Evolutionary conservation across 345 rosid species (phyloP).

Genomic region (Geranium brycei): DNA sequence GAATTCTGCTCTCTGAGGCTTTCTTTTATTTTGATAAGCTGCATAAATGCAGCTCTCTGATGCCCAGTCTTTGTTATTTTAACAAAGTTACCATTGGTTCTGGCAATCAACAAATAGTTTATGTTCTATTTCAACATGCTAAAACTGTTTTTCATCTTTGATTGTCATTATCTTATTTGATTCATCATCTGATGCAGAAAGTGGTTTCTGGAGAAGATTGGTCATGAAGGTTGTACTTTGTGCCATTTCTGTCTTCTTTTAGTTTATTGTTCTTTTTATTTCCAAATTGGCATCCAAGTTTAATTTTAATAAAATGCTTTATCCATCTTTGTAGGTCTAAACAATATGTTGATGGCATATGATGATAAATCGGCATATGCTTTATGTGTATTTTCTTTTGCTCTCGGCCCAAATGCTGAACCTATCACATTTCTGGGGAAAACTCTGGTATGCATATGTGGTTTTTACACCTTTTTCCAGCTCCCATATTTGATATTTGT

Average conservation of each 20-base stretch:
- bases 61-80: background rate
- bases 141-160: slow-evolving; percentile 1
- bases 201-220: slow-evolving; percentile 89
- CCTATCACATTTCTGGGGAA: slow-evolving; percentile 67
- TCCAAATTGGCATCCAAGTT: background rate
- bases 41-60: background rate
- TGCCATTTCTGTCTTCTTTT: slow-evolving; percentile 1
- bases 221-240: slow-evolving; percentile 64
- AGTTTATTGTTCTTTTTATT: slow-evolving; percentile 1
- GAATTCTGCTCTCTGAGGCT: no score
- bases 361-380: slow-evolving; percentile 94
- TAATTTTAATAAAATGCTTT: slow-evolving; percentile 1
- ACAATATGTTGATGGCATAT: slow-evolving; percentile 70
- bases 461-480: background rate
- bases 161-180: slow-evolving; percentile 10
- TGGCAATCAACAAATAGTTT: no score
- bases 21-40: no score
- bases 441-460: slow-evolving; percentile 30
- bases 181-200: slow-evolving; percentile 44
- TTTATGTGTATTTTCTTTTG: slow-evolving; percentile 72
- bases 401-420: slow-evolving; percentile 58
- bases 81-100: background rate
- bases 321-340: slow-evolving; percentile 43
- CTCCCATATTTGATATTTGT: background rate
- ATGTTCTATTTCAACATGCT: no score